Conservation (phyloP, 1,139 yeast species). For the Candida albicans region DNA sequence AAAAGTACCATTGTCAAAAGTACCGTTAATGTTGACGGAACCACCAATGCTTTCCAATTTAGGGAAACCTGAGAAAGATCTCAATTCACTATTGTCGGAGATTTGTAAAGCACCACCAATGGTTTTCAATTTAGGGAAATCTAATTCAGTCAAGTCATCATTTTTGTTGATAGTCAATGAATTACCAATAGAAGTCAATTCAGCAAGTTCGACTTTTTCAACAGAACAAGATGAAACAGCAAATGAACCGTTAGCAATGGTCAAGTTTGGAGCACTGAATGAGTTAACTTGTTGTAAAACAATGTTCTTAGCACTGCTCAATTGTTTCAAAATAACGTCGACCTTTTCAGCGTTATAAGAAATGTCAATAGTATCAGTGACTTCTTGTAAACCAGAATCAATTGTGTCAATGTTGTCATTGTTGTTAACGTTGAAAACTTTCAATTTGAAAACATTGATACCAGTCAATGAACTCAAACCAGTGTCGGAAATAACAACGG, state of each 20-base stretch:
- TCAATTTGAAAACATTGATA: slow-evolving; percentile 70
- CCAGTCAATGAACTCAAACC: slow-evolving; percentile 77
- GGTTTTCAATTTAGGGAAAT: slow-evolving; percentile 66
- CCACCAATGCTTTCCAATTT: slow-evolving; percentile 76
- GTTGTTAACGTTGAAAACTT: slow-evolving; percentile 86
- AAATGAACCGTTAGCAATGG: slow-evolving; percentile 73
- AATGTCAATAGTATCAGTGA: slow-evolving; percentile 72
- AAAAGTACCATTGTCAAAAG: slow-evolving; percentile 77
- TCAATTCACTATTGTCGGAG: slow-evolving; percentile 76
- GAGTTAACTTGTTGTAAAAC: slow-evolving; percentile 78
- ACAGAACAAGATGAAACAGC: slow-evolving; percentile 70
- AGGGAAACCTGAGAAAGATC: slow-evolving; percentile 70
- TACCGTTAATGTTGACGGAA: slow-evolving; percentile 79
- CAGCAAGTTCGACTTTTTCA: slow-evolving; percentile 55
- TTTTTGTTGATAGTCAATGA: slow-evolving; percentile 76
- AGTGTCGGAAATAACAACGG: slow-evolving; percentile 82
- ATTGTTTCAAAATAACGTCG: slow-evolving; percentile 64
- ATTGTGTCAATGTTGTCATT: slow-evolving; percentile 62
- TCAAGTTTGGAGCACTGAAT: slow-evolving; percentile 66
- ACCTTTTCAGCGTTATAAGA: slow-evolving; percentile 82
- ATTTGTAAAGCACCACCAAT: slow-evolving; percentile 89
- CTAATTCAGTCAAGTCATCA: slow-evolving; percentile 65
- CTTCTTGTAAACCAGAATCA: slow-evolving; percentile 71
- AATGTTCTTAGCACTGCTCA: slow-evolving; percentile 82
- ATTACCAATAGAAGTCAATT: slow-evolving; percentile 69